Conservation (phyloP, 2,329 filamentous ascomycete species). For the Beauveria australis region DNA sequence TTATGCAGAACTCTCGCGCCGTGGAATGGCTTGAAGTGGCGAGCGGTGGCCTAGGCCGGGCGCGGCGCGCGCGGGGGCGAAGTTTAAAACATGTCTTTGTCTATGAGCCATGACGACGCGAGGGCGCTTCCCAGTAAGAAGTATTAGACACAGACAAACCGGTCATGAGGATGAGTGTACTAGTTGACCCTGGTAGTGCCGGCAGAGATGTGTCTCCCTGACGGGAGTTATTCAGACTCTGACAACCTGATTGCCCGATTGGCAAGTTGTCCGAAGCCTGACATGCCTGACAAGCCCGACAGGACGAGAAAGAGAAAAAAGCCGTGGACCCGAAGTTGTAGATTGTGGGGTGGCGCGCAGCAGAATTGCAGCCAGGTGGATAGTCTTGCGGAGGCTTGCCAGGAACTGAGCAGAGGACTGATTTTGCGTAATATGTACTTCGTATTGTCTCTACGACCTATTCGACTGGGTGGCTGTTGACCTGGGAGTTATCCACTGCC, state of each 20-base stretch:
- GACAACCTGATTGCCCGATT: too few relatives aligned
- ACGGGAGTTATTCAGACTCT: not conserved
- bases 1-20: not conserved
- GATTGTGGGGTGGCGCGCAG: constrained; percentile 11
- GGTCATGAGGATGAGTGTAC: too few relatives aligned
- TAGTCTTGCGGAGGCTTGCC: not conserved
- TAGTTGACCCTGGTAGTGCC: too few relatives aligned
- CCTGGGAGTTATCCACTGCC: not conserved
- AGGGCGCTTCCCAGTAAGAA: too few relatives aligned
- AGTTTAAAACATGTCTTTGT: not conserved
- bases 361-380: constrained; percentile 4
- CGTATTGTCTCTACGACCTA: not conserved
- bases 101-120: not conserved
- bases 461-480: not conserved
- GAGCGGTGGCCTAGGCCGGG: not conserved
- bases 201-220: not conserved
- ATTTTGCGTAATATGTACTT: not conserved
- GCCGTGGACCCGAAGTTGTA: constrained; percentile 1
- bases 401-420: not conserved
- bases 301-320: not conserved
- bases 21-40: not conserved
- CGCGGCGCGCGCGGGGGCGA: not conserved
- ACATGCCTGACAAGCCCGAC: too few relatives aligned
- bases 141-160: too few relatives aligned
- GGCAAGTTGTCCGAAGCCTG: too few relatives aligned